phyloP scores from a whole-genome alignment of 2,329 filamentous ascomycete genomes.

The Hypoxylon sp. region DNA sequence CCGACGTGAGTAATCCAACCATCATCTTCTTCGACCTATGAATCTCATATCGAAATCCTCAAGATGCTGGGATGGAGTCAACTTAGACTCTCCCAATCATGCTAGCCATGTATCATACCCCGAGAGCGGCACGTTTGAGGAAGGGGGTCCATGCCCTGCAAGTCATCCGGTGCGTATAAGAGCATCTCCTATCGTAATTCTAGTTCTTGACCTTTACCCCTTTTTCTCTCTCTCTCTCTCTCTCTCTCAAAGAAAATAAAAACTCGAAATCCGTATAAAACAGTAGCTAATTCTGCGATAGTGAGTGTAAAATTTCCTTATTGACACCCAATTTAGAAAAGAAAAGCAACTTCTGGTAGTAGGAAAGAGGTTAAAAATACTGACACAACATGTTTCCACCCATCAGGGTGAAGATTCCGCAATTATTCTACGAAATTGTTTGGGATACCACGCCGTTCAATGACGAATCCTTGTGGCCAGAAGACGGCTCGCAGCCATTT shows the following conservation, averaged over 20 bases:
- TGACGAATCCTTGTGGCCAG: conserved; percentile 44
- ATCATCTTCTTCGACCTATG: background rate
- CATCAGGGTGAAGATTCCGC: conserved; percentile 45
- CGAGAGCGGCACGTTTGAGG: conserved; percentile 47
- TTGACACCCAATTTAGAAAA: background rate
- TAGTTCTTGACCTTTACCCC: background rate
- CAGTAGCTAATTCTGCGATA: background rate
- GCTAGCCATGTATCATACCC: conserved; percentile 67
- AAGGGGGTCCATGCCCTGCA: conserved; percentile 46
- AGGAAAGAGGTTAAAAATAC: background rate
- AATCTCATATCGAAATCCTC: background rate
- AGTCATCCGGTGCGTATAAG: conserved; percentile 40
- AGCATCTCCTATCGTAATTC: background rate
- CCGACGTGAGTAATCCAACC: conserved; percentile 51
- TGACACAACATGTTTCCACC: background rate
- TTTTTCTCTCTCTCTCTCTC: too few relatives aligned
- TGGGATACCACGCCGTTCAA: conserved; percentile 51
- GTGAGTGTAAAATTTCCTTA: background rate
- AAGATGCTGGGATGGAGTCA: conserved; percentile 66
- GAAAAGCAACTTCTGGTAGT: background rate
- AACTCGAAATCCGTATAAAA: too few relatives aligned
- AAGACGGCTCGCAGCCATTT: conserved; percentile 48
- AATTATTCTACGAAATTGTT: conserved; percentile 49
- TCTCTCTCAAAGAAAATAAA: too few relatives aligned
- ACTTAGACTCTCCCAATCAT: conserved; percentile 63